Evolutionary conservation across 768 basidiomycete genomes (phyloP).

Genomic region (Phlebiopsis flavidoalba): DNA sequence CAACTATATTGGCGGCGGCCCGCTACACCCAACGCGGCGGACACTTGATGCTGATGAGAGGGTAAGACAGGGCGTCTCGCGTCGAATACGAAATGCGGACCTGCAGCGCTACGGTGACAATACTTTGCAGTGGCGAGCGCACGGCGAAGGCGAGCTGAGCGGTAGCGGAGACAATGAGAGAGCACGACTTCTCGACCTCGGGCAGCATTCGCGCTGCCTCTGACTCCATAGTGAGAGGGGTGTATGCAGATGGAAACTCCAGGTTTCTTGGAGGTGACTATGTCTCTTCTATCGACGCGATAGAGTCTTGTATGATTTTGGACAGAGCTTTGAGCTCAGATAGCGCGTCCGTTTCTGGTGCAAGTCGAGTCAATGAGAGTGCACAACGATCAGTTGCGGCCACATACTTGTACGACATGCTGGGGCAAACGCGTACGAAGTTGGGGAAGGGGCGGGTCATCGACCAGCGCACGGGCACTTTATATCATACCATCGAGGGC

Average conservation of each 20-base stretch:
- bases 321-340: conserved; percentile 8
- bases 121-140: conserved; percentile 22
- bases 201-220: conserved; percentile 10
- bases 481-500: no score
- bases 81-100: not conserved
- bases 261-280: not conserved
- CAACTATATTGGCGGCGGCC: not conserved
- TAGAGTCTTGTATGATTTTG: conserved; percentile 5
- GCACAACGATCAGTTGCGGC: no score
- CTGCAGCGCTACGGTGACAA: not conserved
- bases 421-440: no score
- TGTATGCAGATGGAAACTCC: conserved; percentile 2
- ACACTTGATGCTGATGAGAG: not conserved
- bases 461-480: no score
- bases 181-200: not conserved
- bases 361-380: not conserved
- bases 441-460: no score
- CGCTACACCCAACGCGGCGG: conserved; percentile 1
- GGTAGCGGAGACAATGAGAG: conserved; percentile 26
- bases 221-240: conserved; percentile 1
- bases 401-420: no score
- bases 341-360: not conserved
- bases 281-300: not conserved
- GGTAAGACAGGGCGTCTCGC: not conserved
- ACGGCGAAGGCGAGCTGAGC: conserved; percentile 28